These are phyloP conservation scores for Asterophora lycoperdoides DNA, from an alignment of 768 basidiomycete species.

Conservation along the genomic window DNA sequence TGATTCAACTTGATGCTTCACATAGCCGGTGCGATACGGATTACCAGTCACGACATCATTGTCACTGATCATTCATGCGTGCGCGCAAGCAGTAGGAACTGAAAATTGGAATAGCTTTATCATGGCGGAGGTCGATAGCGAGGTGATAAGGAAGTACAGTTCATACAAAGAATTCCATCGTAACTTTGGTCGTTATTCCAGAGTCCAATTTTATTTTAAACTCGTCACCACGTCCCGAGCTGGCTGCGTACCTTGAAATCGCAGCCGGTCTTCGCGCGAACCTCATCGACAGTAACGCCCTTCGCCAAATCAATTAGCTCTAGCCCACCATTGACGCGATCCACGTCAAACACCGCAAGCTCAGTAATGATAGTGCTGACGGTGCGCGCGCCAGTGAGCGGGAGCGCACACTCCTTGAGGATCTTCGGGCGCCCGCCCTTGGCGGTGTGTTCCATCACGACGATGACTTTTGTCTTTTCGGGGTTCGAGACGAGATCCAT, in stretches of 20 bases:
- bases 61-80: too few species aligned
- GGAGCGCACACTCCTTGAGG: conserved; percentile 73
- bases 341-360: conserved; percentile 85
- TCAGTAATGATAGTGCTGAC: conserved; percentile 94
- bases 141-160: too few species aligned
- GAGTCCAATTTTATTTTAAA: not conserved
- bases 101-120: too few species aligned
- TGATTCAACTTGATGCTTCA: too few species aligned
- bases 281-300: conserved; percentile 79
- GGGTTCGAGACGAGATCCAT: conserved; percentile 98
- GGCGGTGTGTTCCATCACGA: conserved; percentile 84
- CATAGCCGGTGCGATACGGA: too few species aligned
- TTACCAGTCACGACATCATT: too few species aligned
- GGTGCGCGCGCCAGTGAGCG: conserved; percentile 82
- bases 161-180: too few species aligned
- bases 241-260: conserved; percentile 62
- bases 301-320: conserved; percentile 79
- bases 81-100: too few species aligned
- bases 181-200: too few species aligned
- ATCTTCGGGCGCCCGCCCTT: conserved; percentile 91
- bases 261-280: conserved; percentile 82
- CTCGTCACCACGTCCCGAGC: conserved; percentile 42
- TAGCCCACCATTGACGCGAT: conserved; percentile 68
- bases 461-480: conserved; percentile 90
- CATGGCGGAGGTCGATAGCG: too few species aligned